These are phyloP conservation scores for Massarina eburnea DNA, from an alignment of 2,329 filamentous ascomycete species.

Conservation along the genomic window DNA sequence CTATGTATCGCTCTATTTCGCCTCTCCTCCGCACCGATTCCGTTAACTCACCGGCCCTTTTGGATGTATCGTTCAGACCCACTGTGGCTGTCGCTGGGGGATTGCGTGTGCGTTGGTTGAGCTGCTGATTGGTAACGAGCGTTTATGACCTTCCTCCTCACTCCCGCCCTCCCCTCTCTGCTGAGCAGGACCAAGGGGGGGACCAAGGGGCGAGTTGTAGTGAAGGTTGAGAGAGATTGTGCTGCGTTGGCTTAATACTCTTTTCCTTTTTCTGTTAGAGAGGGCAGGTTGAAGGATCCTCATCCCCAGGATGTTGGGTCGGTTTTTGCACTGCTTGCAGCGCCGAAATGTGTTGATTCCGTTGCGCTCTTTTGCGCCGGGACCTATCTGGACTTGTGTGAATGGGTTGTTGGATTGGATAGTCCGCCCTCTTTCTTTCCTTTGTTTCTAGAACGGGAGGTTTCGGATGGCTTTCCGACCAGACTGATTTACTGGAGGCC, in stretches of 20 bases:
- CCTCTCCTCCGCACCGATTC: conserved; percentile 28
- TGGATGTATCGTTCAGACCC: conserved; percentile 42
- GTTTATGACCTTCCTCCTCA: conserved; percentile 41
- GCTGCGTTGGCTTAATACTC: conserved; percentile 24
- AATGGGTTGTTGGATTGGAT: conserved; percentile 6
- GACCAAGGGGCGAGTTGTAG: conserved; percentile 20
- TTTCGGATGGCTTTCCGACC: conserved; percentile 11
- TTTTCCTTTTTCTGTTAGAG: background rate
- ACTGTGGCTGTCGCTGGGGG: conserved; percentile 38
- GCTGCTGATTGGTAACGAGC: conserved; percentile 47
- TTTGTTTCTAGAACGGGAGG: conserved; percentile 11
- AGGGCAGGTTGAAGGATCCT: conserved; percentile 36
- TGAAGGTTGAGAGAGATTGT: conserved; percentile 42
- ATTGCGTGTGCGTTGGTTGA: conserved; percentile 23
- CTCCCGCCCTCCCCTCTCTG: conserved; percentile 11
- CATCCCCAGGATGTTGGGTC: conserved; percentile 44
- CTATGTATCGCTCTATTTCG: conserved; percentile 46
- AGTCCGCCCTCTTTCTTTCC: conserved; percentile 9
- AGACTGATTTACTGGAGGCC: conserved; percentile 23
- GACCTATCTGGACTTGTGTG: conserved; percentile 17
- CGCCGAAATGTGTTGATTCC: conserved; percentile 36
- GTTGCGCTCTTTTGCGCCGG: conserved; percentile 29
- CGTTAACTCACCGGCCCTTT: conserved; percentile 33
- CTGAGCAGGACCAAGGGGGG: conserved; percentile 18
- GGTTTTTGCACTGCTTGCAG: conserved; percentile 34